Evolutionary conservation across 768 basidiomycete species (phyloP), one percentile per base, ranked within the genome.

Genomic region (Roridomyces roridus): DNA sequence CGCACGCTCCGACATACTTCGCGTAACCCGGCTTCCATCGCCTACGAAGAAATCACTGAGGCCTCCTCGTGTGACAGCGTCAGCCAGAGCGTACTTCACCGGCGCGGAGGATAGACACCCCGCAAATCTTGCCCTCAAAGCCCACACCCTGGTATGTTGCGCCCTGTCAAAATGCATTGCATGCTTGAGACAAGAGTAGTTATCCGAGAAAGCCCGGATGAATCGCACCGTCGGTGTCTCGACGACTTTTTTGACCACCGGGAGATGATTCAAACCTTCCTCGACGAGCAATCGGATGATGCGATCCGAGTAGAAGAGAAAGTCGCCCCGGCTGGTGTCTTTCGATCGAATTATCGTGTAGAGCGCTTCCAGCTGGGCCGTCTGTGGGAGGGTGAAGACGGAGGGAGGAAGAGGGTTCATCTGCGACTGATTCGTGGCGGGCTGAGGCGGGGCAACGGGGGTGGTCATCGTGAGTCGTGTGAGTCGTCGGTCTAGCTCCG

Each of bases 1-100:
- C 96, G 83, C 24, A 93, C 91, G 66, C 87, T 92, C 64, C 96
- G 83, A 76, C 96, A 98, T 35, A 98, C 96, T 72, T 98, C 96
- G 39, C 96, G 81, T 59, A 99, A 78, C 35, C 96, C 97, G 12
- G 92, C 93, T 74, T 99, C 96, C 96, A 99, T 99, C 2, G 96
- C 94, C 91, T 94, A 55, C 11, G 40, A 37, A 37, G 39, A 29
- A 43, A 36, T 42, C 15, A 34, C 31, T 34, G 31, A 34, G 31
- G 31, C 31, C 31, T n/a, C n/a, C n/a, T 34, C 31, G 3, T 34
- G 31, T 34, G 31, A 34, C 31, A 34, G 47, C 28, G 54, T 44
- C 44, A 51, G 43, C 56, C 44, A 57, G 51, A 42, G 39, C 79
- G 47, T 65, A 89, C 89, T 86, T 96, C 94, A 62, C 96, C 96